These are phyloP conservation scores for Arctium minus DNA, from an alignment of 129 eudicot genomes.

Conservation along the genomic window DNA sequence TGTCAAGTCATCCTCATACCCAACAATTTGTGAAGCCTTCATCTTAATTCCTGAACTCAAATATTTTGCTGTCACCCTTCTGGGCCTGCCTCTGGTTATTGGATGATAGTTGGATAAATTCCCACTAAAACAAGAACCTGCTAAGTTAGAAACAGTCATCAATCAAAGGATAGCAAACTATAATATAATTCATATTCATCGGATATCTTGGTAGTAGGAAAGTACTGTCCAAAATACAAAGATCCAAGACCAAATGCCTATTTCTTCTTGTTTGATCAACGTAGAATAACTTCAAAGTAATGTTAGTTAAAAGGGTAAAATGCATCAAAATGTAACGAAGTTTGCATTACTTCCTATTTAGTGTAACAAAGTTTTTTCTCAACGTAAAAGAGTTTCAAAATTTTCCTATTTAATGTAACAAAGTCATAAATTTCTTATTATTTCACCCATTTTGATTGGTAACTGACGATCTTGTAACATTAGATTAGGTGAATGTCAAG, in stretches of 20 bases:
- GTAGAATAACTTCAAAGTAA: conserved; percentile 1
- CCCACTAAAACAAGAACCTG: conserved; percentile 43
- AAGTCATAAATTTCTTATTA: no score
- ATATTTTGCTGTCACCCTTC: conserved; percentile 23
- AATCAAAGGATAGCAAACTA: not conserved
- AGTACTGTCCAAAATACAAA: not conserved
- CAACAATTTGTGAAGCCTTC: conserved; percentile 27
- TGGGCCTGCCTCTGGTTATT: conserved; percentile 21
- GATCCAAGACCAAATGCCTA: not conserved
- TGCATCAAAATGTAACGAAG: not conserved
- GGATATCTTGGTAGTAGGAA: not conserved
- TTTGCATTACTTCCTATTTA: not conserved
- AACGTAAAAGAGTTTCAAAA: not conserved
- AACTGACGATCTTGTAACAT: no score
- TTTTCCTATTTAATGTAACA: no score
- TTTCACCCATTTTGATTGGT: no score
- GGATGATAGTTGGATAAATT: conserved; percentile 9
- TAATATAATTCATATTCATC: not conserved
- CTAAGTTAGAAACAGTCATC: conserved; percentile 10
- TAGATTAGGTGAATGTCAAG: no score
- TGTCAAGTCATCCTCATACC: conserved; percentile 15
- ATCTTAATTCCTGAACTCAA: conserved; percentile 10
- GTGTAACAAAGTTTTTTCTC: not conserved
- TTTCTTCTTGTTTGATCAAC: conserved; percentile 8
- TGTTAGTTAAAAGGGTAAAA: not conserved